Conservation (phyloP, 2,329 filamentous ascomycete species). For the Coniochaeta prunicola region DNA sequence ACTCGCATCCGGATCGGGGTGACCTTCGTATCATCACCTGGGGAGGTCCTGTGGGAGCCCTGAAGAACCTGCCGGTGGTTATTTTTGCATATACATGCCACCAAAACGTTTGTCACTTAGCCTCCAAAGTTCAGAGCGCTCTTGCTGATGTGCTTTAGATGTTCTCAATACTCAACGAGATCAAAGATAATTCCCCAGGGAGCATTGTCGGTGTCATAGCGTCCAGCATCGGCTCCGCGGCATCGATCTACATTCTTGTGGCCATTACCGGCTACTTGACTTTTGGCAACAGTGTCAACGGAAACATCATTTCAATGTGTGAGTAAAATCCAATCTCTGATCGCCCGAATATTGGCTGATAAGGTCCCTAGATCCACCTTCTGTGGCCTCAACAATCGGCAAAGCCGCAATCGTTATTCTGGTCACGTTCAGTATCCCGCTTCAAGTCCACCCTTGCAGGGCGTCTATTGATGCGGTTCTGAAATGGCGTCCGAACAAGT, state of each 20-base stretch:
- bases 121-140: background rate
- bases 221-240: slow-evolving; percentile 86
- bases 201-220: slow-evolving; percentile 73
- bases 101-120: slow-evolving; percentile 64
- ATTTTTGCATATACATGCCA: slow-evolving; percentile 99
- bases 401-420: slow-evolving; percentile 93
- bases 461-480: slow-evolving; percentile 93
- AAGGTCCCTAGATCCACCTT: slow-evolving; percentile 50
- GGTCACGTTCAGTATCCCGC: slow-evolving; percentile 91
- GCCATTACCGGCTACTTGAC: slow-evolving; percentile 94
- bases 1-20: slow-evolving; percentile 66
- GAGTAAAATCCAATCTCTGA: slow-evolving; percentile 29
- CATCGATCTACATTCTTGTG: slow-evolving; percentile 79
- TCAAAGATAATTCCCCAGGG: slow-evolving; percentile 70
- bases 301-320: slow-evolving; percentile 94
- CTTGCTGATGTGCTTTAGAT: slow-evolving; percentile 52
- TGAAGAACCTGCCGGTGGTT: slow-evolving; percentile 87
- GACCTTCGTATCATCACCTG: slow-evolving; percentile 68
- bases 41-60: slow-evolving; percentile 68
- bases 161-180: slow-evolving; percentile 98
- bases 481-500: slow-evolving; percentile 70
- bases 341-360: slow-evolving; percentile 5
- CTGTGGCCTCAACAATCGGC: slow-evolving; percentile 80
- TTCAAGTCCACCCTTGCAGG: slow-evolving; percentile 92
- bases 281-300: slow-evolving; percentile 81